phyloP scores from a whole-genome alignment of 1,284 basidiomycete genomes.

The Ustilago cynodontis region DNA sequence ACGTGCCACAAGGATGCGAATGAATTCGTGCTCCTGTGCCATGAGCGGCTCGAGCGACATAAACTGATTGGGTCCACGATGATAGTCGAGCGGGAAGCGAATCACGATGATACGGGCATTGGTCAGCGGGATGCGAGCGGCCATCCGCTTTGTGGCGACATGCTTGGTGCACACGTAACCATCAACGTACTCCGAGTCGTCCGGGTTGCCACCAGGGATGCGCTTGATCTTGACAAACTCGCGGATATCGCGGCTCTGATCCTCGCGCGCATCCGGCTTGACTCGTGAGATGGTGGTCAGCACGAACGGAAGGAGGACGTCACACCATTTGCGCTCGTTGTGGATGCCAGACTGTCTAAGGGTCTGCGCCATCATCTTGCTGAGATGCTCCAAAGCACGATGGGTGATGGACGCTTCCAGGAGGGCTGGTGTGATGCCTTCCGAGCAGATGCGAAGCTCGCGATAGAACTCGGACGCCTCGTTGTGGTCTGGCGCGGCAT shows the following conservation, averaged over 20 bases:
- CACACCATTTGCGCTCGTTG: constrained; percentile 57
- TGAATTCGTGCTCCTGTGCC: constrained; percentile 93
- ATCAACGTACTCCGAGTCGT: constrained; percentile 95
- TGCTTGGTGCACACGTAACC: constrained; percentile 98
- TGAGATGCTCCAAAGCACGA: constrained; percentile 53
- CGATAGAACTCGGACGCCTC: constrained; percentile 43
- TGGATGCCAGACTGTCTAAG: constrained; percentile 51
- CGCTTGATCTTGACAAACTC: constrained; percentile 99
- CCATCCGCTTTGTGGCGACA: constrained; percentile 87
- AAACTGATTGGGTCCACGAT: constrained; percentile 88
- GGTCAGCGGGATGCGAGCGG: constrained; percentile 73
- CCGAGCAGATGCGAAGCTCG: constrained; percentile 45
- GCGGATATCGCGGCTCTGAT: constrained; percentile 90
- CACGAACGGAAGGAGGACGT: constrained; percentile 60
- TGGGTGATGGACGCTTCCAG: constrained; percentile 49
- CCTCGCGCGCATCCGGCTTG: constrained; percentile 72
- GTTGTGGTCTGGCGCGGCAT: constrained; percentile 13
- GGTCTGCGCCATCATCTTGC: constrained; percentile 63
- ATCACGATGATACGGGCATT: constrained; percentile 95
- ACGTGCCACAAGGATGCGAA: constrained; percentile 86
- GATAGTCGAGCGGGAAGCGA: constrained; percentile 94
- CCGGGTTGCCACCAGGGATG: constrained; percentile 90
- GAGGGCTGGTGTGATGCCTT: constrained; percentile 49
- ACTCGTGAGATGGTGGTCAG: constrained; percentile 63
- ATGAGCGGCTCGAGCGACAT: constrained; percentile 92